Percentiles rank a stretch among this genome's conserved stretches.
phyloP scores from a whole-genome alignment of 805 yeast genomes.

The Candida berthetii region DNA sequence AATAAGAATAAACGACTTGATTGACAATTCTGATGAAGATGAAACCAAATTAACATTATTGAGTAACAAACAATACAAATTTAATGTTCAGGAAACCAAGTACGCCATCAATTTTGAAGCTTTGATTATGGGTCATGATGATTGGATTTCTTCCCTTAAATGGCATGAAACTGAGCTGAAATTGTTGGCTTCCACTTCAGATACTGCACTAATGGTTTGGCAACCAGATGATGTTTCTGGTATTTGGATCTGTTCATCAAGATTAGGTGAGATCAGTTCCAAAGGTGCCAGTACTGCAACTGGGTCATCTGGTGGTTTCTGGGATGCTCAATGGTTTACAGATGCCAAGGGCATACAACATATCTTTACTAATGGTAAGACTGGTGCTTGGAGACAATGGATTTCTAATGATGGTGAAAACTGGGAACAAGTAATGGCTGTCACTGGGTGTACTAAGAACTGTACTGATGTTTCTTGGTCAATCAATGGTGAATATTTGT shows the following conservation, averaged over 20 bases:
- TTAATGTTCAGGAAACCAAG: constrained; percentile 31
- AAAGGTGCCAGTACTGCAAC: constrained; percentile 99
- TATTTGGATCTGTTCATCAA: constrained; percentile 75
- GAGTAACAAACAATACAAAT: constrained; percentile 68
- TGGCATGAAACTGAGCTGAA: constrained; percentile 64
- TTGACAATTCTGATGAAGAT: constrained; percentile 55
- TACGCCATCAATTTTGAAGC: constrained; percentile 82
- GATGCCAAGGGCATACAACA: constrained; percentile 31
- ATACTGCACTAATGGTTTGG: constrained; percentile 92
- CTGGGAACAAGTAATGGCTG: constrained; percentile 45
- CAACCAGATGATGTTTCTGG: constrained; percentile 82
- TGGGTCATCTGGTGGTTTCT: constrained; percentile 80
- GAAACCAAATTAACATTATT: constrained; percentile 43
- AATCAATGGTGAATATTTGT: constrained; percentile 53
- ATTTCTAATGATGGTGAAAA: constrained; percentile 23
- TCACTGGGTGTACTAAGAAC: constrained; percentile 71
- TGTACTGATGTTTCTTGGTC: constrained; percentile 82
- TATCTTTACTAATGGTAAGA: constrained; percentile 78
- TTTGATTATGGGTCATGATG: constrained; percentile 95
- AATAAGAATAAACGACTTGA: constrained; percentile 45
- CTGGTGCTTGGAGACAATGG: constrained; percentile 92
- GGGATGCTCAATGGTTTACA: constrained; percentile 66
- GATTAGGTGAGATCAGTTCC: constrained; percentile 88
- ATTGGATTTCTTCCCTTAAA: constrained; percentile 82
- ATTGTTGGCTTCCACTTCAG: constrained; percentile 84